phyloP scores from a whole-genome alignment of 2,329 filamentous ascomycete species.

The Scortechinia acanthostroma region DNA sequence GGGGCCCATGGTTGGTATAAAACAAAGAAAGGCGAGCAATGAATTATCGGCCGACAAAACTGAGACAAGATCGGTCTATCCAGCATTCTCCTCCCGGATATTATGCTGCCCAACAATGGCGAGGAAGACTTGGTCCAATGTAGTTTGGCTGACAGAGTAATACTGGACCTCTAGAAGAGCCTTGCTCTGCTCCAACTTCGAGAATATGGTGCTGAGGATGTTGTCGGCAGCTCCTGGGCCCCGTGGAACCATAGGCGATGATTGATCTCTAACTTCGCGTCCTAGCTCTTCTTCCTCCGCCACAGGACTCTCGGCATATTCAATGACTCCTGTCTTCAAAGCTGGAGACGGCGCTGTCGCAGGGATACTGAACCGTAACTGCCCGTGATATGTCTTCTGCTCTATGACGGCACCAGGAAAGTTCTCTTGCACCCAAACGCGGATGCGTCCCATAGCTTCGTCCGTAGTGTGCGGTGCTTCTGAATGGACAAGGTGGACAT shows the following conservation, averaged over 20 bases:
- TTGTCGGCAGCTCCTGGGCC: slow-evolving; percentile 17
- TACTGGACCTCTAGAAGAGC: slow-evolving; percentile 68
- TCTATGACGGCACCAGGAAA: slow-evolving; percentile 66
- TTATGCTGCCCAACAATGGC: slow-evolving; percentile 76
- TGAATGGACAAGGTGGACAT: slow-evolving; percentile 74
- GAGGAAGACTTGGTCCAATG: slow-evolving; percentile 84
- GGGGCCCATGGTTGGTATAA: no score
- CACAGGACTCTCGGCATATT: slow-evolving; percentile 7
- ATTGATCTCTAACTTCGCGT: slow-evolving; percentile 10
- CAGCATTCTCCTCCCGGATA: slow-evolving; percentile 75
- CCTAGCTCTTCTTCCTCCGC: slow-evolving; percentile 9
- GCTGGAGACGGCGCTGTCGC: slow-evolving; percentile 23
- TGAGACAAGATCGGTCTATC: no score
- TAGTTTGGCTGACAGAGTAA: slow-evolving; percentile 81
- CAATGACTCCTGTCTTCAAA: no score
- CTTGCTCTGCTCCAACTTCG: slow-evolving; percentile 66
- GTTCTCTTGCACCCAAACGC: slow-evolving; percentile 52
- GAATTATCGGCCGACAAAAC: no score
- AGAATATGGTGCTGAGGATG: slow-evolving; percentile 64
- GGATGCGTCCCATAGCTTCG: slow-evolving; percentile 61
- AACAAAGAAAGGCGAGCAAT: no score
- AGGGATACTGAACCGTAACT: slow-evolving; percentile 76
- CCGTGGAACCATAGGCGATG: no score
- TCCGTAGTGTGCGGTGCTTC: slow-evolving; percentile 67
- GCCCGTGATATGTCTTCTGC: slow-evolving; percentile 73